phyloP scores from a whole-genome alignment of 2,329 filamentous ascomycete genomes.

The Epichloe amarillans region DNA sequence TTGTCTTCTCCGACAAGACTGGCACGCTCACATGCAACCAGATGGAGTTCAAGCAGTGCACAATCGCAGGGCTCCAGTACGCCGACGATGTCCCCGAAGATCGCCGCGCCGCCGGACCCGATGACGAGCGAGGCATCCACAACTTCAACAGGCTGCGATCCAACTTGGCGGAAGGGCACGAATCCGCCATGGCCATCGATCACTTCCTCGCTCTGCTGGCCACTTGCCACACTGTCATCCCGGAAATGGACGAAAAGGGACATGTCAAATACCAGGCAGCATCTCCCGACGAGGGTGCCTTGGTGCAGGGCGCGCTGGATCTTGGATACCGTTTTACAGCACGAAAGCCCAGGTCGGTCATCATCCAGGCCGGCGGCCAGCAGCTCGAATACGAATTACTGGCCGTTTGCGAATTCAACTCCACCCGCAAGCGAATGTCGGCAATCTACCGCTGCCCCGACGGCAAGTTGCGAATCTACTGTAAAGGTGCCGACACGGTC shows the following conservation, averaged over 20 bases:
- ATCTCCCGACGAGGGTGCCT: constrained; percentile 91
- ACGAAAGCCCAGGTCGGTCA: constrained; percentile 77
- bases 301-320: constrained; percentile 77
- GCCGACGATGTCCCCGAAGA: constrained; percentile 87
- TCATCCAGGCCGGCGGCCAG: constrained; percentile 61
- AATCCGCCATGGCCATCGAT: constrained; percentile 41
- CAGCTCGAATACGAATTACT: constrained; percentile 78
- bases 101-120: constrained; percentile 63
- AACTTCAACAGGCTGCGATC: constrained; percentile 65
- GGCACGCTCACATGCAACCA: constrained; percentile 94
- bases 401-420: constrained; percentile 98
- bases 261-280: constrained; percentile 96
- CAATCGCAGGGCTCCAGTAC: constrained; percentile 88
- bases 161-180: constrained; percentile 48
- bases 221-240: constrained; percentile 95
- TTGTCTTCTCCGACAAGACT: constrained; percentile 97
- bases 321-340: constrained; percentile 86
- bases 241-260: constrained; percentile 68
- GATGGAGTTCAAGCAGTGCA: constrained; percentile 97
- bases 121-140: constrained; percentile 71
- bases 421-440: constrained; percentile 86
- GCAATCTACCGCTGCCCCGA: constrained; percentile 94
- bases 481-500: constrained; percentile 94
- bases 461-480: constrained; percentile 86
- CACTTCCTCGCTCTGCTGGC: constrained; percentile 80